Percentiles rank a stretch among this genome's conserved stretches.
Evolutionary conservation across 1,284 basidiomycete genomes (phyloP).

Genomic region (Papiliotrema flavescens): DNA sequence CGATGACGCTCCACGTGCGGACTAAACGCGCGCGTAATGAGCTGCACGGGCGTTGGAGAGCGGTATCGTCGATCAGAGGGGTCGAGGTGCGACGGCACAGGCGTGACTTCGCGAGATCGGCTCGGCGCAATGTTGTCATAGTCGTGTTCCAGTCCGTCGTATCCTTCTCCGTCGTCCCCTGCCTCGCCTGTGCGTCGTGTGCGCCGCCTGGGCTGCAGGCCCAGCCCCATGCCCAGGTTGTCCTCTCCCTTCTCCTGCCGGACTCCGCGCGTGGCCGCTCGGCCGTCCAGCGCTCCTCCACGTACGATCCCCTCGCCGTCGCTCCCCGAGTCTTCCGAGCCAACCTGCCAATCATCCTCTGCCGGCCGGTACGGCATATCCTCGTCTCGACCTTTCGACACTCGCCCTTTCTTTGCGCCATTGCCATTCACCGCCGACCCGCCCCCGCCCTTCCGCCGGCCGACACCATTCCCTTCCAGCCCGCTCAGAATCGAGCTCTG

Average conservation of each 20-base stretch:
- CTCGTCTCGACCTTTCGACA: conserved; percentile 22
- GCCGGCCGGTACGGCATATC: conserved; percentile 41
- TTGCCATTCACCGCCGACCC: no score
- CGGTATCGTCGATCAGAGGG: conserved; percentile 7
- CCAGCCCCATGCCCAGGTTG: conserved; percentile 36
- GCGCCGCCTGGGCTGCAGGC: conserved; percentile 24
- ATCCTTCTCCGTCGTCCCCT: conserved; percentile 9
- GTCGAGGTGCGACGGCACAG: not conserved
- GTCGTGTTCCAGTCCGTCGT: conserved; percentile 4
- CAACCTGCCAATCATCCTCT: conserved; percentile 29
- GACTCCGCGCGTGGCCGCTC: conserved; percentile 32
- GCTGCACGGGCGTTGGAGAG: conserved; percentile 29
- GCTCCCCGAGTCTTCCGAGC: conserved; percentile 31
- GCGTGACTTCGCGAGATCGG: conserved; percentile 1
- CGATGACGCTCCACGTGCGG: conserved; percentile 19
- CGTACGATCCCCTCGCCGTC: conserved; percentile 37
- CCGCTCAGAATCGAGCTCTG: not conserved
- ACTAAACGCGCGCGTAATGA: conserved; percentile 22
- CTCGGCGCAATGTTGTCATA: no score
- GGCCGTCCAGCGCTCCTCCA: conserved; percentile 29
- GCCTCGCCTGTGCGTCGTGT: conserved; percentile 9
- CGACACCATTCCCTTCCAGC: not conserved
- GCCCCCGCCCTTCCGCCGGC: no score
- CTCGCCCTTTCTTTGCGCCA: conserved; percentile 14
- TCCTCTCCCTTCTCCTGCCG: conserved; percentile 34